Conservation (phyloP, 2,329 filamentous ascomycete genomes). For the Atkinsonella hypoxylon region DNA sequence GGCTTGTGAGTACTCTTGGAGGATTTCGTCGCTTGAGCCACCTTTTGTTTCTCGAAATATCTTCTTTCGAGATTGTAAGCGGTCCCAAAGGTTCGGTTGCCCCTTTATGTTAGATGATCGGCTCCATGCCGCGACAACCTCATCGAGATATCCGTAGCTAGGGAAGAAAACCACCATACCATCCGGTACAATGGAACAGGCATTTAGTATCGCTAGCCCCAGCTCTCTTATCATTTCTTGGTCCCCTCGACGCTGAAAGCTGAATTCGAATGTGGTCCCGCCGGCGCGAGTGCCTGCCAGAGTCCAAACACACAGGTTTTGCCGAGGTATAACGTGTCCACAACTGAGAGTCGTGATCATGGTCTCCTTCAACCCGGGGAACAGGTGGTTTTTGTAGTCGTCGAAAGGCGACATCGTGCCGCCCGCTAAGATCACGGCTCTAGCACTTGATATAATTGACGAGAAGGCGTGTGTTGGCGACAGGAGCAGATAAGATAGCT, state of each 20-base stretch:
- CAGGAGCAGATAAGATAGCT: constrained; percentile 74
- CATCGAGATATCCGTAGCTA: constrained; percentile 80
- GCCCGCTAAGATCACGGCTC: constrained; percentile 81
- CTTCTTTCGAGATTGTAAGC: constrained; percentile 45
- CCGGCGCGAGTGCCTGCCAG: constrained; percentile 36
- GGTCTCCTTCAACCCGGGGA: constrained; percentile 54
- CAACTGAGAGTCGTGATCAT: constrained; percentile 77
- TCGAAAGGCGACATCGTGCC: constrained; percentile 97
- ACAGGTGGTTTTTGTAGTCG: constrained; percentile 78
- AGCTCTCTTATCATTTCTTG: constrained; percentile 59
- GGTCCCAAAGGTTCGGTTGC: constrained; percentile 42
- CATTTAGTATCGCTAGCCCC: constrained; percentile 57
- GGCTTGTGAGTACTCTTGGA: constrained; percentile 59
- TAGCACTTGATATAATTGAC: constrained; percentile 70
- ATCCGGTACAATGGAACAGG: constrained; percentile 67
- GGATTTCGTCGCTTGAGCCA: constrained; percentile 52
- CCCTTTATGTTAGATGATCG: constrained; percentile 21
- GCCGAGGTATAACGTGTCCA: constrained; percentile 79
- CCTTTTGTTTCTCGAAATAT: constrained; percentile 48
- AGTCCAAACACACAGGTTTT: constrained; percentile 70
- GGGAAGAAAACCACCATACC: constrained; percentile 93
- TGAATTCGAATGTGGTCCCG: constrained; percentile 65
- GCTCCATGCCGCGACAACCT: constrained; percentile 52
- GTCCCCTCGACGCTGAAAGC: constrained; percentile 65
- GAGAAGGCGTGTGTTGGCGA: constrained; percentile 88